Percentiles rank a stretch among this genome's conserved stretches.
phyloP scores from a whole-genome alignment of 108 stramenopile species.

The Cyclostephanos invisitatus region DNA sequence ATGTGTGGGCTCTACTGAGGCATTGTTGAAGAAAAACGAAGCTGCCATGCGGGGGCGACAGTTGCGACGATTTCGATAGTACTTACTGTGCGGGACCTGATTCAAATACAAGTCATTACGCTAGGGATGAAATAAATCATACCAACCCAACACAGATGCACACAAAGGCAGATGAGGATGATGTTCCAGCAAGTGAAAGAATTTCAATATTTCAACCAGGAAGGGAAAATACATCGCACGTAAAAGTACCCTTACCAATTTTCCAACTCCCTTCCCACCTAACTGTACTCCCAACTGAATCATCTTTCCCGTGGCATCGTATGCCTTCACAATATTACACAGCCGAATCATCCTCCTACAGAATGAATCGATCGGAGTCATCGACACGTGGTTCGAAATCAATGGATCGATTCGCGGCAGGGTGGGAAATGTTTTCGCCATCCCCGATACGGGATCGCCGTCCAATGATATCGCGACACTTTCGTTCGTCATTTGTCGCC shows the following conservation, averaged over 20 bases:
- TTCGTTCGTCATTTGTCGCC: conserved; percentile 34
- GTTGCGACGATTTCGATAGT: not conserved
- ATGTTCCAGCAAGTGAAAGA: not conserved
- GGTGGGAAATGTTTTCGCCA: conserved; percentile 28
- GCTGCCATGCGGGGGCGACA: not conserved
- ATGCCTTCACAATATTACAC: conserved; percentile 68
- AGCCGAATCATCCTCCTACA: conserved; percentile 72
- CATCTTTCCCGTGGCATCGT: conserved; percentile 73
- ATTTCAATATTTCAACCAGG: not conserved
- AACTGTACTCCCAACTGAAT: conserved; percentile 83
- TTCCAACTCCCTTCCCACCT: conserved; percentile 59
- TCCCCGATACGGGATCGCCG: conserved; percentile 41
- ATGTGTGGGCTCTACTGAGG: conserved; percentile 48
- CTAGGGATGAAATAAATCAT: conserved; percentile 7
- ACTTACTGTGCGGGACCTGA: conserved; percentile 83
- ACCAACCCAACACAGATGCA: not conserved
- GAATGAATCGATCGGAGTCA: conserved; percentile 63
- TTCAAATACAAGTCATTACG: conserved; percentile 79
- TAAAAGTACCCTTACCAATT: conserved; percentile 21
- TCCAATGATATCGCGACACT: conserved; percentile 37
- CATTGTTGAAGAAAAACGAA: not conserved
- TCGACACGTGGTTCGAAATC: conserved; percentile 38
- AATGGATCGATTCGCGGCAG: conserved; percentile 44
- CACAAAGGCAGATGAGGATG: not conserved
- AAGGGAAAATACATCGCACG: not conserved